Conservation (phyloP, 306 rosid genomes). For the Castanea sativa region DNA sequence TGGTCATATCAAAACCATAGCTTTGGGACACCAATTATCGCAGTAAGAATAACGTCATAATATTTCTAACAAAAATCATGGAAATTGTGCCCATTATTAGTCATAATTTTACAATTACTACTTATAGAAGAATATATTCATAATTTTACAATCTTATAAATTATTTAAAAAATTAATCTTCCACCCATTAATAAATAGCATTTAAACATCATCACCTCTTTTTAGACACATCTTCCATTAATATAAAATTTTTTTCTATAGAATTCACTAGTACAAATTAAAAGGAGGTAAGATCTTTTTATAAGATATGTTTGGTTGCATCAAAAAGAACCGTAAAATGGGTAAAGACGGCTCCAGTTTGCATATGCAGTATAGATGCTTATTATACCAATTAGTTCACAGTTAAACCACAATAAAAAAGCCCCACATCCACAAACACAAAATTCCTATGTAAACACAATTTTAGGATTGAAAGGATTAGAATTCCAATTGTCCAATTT, state of each 20-base stretch:
- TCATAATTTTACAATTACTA: background rate
- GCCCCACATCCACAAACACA: background rate
- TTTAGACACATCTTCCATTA: background rate
- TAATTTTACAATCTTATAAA: constrained; percentile 3
- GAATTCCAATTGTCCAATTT: background rate
- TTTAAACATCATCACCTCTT: constrained; percentile 7
- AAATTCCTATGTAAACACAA: background rate
- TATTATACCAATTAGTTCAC: background rate
- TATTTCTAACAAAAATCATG: background rate
- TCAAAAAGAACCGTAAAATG: background rate
- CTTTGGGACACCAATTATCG: background rate
- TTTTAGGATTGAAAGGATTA: too few relatives aligned
- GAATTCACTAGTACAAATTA: background rate
- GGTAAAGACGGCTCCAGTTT: background rate
- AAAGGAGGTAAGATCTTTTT: background rate
- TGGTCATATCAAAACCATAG: background rate
- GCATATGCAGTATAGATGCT: background rate
- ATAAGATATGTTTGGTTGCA: background rate
- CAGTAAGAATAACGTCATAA: background rate
- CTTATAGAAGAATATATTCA: background rate
- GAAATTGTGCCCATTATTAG: background rate
- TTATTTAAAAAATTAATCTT: background rate
- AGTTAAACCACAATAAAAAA: background rate
- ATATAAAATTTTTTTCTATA: background rate
- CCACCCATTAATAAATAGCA: constrained; percentile 1